Conservation (phyloP, 208 protist species). For the Wallacemonas collosoma region DNA sequence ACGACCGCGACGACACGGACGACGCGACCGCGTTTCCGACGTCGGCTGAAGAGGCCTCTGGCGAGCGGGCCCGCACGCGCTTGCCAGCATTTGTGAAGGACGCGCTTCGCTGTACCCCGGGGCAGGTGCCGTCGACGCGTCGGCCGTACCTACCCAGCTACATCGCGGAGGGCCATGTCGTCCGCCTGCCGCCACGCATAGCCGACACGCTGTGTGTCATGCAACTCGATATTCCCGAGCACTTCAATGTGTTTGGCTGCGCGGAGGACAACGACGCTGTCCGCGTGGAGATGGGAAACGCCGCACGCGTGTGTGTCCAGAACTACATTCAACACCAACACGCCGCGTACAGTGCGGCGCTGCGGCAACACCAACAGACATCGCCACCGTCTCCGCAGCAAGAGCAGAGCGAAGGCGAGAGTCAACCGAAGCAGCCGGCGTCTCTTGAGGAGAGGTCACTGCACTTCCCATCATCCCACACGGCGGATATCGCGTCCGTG, state of each 20-base stretch:
- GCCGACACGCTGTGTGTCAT: conserved; percentile 47
- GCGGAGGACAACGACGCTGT: conserved; percentile 28
- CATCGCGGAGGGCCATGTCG: conserved; percentile 54
- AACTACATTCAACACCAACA: conserved; percentile 54
- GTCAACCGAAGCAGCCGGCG: neutral
- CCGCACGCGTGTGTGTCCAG: conserved; percentile 50
- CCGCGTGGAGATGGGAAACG: conserved; percentile 47
- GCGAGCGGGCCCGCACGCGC: neutral
- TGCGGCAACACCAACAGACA: neutral
- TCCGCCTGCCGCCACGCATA: conserved; percentile 52
- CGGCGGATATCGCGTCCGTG: neutral
- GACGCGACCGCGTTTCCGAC: no score
- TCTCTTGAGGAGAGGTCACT: no score
- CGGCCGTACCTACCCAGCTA: conserved; percentile 64
- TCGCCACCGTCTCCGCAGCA: neutral
- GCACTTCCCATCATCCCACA: no score
- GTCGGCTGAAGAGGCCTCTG: no score
- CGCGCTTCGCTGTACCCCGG: neutral
- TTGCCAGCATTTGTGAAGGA: conserved; percentile 14
- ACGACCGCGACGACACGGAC: no score
- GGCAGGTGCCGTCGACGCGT: neutral
- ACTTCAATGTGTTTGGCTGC: conserved; percentile 64
- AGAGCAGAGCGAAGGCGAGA: neutral
- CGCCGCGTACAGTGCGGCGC: neutral
- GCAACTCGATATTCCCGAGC: conserved; percentile 58